Evolutionary conservation across 2,329 filamentous ascomycete species (phyloP), one percentile per base, ranked within the genome.

Genomic region (Xylaria sp.): DNA sequence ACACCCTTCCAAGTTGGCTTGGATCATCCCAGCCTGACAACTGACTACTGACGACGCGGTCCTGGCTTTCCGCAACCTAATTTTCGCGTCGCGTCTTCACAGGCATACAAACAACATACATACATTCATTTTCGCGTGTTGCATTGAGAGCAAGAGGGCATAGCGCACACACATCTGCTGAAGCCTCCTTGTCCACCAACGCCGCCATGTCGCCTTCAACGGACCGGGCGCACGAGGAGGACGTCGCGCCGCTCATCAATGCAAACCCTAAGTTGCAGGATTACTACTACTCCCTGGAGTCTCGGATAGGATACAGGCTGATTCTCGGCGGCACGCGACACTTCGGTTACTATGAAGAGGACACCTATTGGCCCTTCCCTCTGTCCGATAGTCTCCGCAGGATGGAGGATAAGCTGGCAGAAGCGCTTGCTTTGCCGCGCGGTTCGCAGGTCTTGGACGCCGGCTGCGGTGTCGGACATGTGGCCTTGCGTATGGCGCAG

Each of bases 321-420:
- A 42, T 64, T 13, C 55, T 60, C 4, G 62, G 62, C 6, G 60
- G 58, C 35, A 63, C 60, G 46, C 58, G 58, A 3, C 60, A 63
- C 47, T 59, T 64, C 52, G 60, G 60, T 2, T 64, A 59, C 55
- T 63, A 63, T 18, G 58, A 62, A 4, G 35, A 59, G 30, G 35
- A 44, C 1, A 54, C 55, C 10, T 55, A 53, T 8, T 59, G 57
- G 23, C 60, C 60, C 8, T 64, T 64, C 56, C 60, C 58, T 9
- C 8, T 59, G 1, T 47, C 55, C 4, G 18, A 42, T 6, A 37
- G 57, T 11, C 56, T 60, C 10, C 53, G 58, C 4, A 46, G 54
- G 11, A 83, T 83, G 81, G 80, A 83, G 64, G 76, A 80, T 52
- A 75, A 78, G 61, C 68, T 83, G 10, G 71, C 73, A 58, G 67